Evolutionary conservation across 2,329 filamentous ascomycete species (phyloP), one percentile per base, ranked within the genome.

Genomic region (Colletotrichum salicis): DNA sequence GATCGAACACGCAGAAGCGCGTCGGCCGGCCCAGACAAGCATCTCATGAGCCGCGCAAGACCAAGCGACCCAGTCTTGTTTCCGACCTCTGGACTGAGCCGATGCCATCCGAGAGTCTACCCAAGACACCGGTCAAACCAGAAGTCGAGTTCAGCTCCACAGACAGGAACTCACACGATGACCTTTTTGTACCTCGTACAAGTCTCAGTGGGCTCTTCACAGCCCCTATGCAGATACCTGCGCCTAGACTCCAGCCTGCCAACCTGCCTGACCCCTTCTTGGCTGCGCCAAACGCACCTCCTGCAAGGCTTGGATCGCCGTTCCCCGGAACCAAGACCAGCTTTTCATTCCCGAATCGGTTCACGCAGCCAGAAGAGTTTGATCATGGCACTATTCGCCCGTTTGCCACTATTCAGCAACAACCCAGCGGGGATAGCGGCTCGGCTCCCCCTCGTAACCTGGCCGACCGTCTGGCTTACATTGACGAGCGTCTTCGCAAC

Each of bases 261-360:
- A 41, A 54, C 8, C 12, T 29, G 12, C 71, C 67, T 24, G 52
- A 48, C 10, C 48, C 63, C 12, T 60, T 60, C 63, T 73, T 64
- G 29, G 54, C 70, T 73, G 74, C 77, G 75, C 80, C 83, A 7
- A 77, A 78, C 1, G 78, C 78, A 2, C 81, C 81, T 1, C 86
- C 85, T 52, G 82, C 84, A 15, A 85, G 89, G 7, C 83, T 92
- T 4, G 88, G 90, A 35, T 92, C 90, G 5, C 90, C 90, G 0
- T 91, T 92, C 73, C 81, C 84, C 8, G 83, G 83, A 41, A 78
- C 83, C 11, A 82, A 79, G 67, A 83, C 86, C 13, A 90, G 87
- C 78, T 70, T 89, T 76, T 91, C 89, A 57, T 90, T 91, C 73
- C 90, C 90, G n/a, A 88, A 87, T 70, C 85, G 90, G 52, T 78